Evolutionary conservation across 176 grass and related monocot species (phyloP).

Genomic region (Stipa capillata): DNA sequence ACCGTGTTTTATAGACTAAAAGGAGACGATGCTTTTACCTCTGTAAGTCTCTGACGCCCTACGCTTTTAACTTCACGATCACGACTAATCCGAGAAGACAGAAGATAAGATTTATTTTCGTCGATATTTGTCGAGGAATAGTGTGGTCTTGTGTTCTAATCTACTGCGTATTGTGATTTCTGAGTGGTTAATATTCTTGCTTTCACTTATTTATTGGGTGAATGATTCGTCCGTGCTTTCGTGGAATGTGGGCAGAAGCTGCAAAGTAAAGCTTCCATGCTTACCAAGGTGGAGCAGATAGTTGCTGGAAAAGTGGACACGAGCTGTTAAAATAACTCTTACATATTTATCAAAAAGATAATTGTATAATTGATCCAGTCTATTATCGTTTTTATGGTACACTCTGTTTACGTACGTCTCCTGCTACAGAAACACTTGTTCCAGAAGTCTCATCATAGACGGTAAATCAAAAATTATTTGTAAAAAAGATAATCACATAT

Average conservation of each 20-base stretch:
- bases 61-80: neutral
- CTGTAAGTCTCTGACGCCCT: no score
- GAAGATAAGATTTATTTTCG: constrained; percentile 29
- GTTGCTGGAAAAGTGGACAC: no score
- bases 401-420: no score
- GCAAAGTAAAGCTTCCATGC: neutral
- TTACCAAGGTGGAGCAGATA: neutral
- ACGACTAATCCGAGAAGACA: constrained; percentile 21
- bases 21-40: neutral
- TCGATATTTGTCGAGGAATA: neutral
- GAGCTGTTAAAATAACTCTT: no score
- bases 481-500: no score
- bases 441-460: no score
- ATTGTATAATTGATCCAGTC: neutral
- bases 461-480: no score
- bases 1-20: neutral
- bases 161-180: neutral
- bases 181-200: neutral
- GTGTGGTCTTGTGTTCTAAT: neutral
- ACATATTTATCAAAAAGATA: no score
- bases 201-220: neutral
- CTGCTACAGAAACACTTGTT: no score
- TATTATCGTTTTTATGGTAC: no score
- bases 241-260: neutral
- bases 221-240: neutral